phyloP scores from a whole-genome alignment of 2,329 filamentous ascomycete species.

The Paraphaeosphaeria sporulosa region DNA sequence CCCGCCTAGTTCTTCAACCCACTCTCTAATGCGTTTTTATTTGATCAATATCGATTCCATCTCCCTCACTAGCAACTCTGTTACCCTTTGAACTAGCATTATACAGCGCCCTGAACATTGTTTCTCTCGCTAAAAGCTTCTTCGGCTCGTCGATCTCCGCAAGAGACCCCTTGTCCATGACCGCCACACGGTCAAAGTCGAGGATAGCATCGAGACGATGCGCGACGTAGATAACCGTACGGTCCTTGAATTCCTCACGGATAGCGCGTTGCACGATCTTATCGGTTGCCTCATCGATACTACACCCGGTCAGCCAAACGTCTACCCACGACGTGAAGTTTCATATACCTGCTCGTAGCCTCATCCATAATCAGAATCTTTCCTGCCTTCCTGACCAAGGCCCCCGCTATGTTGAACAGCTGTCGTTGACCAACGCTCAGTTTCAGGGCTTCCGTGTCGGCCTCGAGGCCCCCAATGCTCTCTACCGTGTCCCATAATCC shows the following conservation, averaged over 20 bases:
- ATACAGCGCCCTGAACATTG: slow-evolving; percentile 5
- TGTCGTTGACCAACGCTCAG: slow-evolving; percentile 58
- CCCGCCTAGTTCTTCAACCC: no score
- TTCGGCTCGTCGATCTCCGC: slow-evolving; percentile 14
- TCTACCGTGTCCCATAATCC: slow-evolving; percentile 53
- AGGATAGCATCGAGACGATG: slow-evolving; percentile 22
- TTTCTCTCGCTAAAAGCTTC: background rate
- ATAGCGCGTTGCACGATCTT: slow-evolving; percentile 63
- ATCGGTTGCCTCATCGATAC: slow-evolving; percentile 63
- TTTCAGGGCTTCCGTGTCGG: slow-evolving; percentile 41
- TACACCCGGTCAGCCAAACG: background rate
- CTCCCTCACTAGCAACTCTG: no score
- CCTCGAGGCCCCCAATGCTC: slow-evolving; percentile 16
- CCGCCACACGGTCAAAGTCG: slow-evolving; percentile 25
- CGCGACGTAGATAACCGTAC: slow-evolving; percentile 22
- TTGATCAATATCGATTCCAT: no score
- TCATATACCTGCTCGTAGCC: slow-evolving; percentile 20
- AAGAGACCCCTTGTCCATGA: slow-evolving; percentile 21
- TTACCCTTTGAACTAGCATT: background rate
- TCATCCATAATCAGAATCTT: slow-evolving; percentile 26
- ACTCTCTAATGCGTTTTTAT: no score
- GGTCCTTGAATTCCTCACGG: slow-evolving; percentile 53
- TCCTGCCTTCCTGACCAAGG: slow-evolving; percentile 56
- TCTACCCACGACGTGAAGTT: no score
- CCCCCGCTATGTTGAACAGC: slow-evolving; percentile 66